Evolutionary conservation across 768 basidiomycete species (phyloP).

Genomic region (Austroboletus festivus): DNA sequence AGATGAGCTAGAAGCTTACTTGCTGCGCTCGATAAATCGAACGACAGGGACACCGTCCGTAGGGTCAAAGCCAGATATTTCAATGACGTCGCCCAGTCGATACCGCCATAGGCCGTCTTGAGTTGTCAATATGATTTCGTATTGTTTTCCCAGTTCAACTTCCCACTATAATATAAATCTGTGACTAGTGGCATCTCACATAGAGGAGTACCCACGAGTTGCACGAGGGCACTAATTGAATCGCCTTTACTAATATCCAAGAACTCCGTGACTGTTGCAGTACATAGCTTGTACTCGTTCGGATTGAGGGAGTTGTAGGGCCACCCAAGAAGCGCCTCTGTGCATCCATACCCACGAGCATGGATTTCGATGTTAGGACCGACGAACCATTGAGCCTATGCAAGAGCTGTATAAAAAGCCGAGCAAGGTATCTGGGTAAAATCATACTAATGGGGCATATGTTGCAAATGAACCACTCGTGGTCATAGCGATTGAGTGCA

Average conservation of each 20-base stretch:
- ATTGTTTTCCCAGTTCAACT: neutral
- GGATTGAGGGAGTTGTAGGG: neutral
- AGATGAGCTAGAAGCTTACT: neutral
- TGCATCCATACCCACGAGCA: neutral
- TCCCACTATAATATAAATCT: neutral
- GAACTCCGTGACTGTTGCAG: slow-evolving; percentile 8
- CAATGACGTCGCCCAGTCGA: too few species aligned
- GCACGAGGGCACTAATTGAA: neutral
- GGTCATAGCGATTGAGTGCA: slow-evolving; percentile 5
- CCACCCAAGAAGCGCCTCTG: slow-evolving; percentile 9
- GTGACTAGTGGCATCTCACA: neutral
- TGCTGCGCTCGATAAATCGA: neutral
- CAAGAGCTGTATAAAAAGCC: neutral
- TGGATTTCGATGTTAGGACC: slow-evolving; percentile 2
- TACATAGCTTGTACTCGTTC: neutral
- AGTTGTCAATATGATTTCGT: too few species aligned
- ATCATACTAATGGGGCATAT: slow-evolving; percentile 8
- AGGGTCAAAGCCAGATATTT: too few species aligned
- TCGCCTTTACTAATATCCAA: slow-evolving; percentile 9
- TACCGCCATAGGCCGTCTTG: too few species aligned
- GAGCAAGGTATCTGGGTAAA: neutral
- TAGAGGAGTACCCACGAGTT: neutral
- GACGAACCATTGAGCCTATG: slow-evolving; percentile 15
- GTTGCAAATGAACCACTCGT: slow-evolving; percentile 15
- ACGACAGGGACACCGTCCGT: neutral